Evolutionary conservation across 495 filamentous ascomycete species (phyloP).

Genomic region (Lineolata rhizophorae): DNA sequence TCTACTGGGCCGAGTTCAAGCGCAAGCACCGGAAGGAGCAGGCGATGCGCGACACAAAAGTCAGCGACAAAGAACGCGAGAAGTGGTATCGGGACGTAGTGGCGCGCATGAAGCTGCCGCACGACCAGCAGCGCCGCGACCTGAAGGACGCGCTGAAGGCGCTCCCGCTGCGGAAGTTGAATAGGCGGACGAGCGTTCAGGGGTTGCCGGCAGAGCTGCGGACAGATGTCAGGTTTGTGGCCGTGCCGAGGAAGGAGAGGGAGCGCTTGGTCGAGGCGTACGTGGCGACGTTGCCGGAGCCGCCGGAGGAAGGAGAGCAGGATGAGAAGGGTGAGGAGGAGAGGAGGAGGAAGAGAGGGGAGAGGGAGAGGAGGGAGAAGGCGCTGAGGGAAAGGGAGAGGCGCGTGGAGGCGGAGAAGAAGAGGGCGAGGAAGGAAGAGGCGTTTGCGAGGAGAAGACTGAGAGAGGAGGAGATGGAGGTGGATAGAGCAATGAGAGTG

Average conservation of each 20-base stretch:
- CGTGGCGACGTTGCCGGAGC: slow-evolving; percentile 46
- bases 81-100: slow-evolving; percentile 82
- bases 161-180: slow-evolving; percentile 37
- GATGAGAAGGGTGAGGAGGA: slow-evolving; percentile 32
- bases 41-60: slow-evolving; percentile 52
- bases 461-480: slow-evolving; percentile 53
- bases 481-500: slow-evolving; percentile 59
- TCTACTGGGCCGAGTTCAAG: slow-evolving; percentile 94
- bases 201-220: slow-evolving; percentile 47
- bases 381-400: slow-evolving; percentile 57
- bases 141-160: slow-evolving; percentile 54
- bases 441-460: slow-evolving; percentile 42
- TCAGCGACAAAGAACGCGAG: slow-evolving; percentile 75
- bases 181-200: slow-evolving; percentile 38
- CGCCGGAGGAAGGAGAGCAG: slow-evolving; percentile 38
- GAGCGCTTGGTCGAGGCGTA: slow-evolving; percentile 56
- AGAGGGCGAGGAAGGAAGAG: slow-evolving; percentile 39
- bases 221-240: slow-evolving; percentile 60
- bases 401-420: slow-evolving; percentile 52
- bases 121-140: slow-evolving; percentile 55
- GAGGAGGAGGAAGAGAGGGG: slow-evolving; percentile 35
- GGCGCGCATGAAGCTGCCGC: slow-evolving; percentile 49
- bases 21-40: slow-evolving; percentile 67
- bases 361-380: slow-evolving; percentile 45
- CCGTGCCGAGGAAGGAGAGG: slow-evolving; percentile 43